Percentiles rank a stretch among this genome's conserved stretches.
phyloP scores from a whole-genome alignment of 352 stramenopile species.

The Phytophthora pistaciae region DNA sequence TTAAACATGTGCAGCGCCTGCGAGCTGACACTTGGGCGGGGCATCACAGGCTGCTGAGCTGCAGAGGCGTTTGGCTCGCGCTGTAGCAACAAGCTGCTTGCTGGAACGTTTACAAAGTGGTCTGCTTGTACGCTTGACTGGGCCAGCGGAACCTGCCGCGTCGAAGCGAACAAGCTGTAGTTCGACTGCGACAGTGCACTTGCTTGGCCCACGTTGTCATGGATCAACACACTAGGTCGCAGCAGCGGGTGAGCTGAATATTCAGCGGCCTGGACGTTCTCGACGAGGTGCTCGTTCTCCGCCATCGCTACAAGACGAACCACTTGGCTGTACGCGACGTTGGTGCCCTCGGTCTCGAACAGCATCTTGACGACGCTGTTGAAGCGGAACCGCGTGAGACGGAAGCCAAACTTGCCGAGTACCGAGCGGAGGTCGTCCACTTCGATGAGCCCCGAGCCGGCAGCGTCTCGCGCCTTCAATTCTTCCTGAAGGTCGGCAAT shows the following conservation, averaged over 20 bases:
- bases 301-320: slow-evolving; percentile 46
- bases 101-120: slow-evolving; percentile 11
- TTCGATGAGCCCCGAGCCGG: slow-evolving; percentile 39
- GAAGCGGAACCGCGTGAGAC: slow-evolving; percentile 62
- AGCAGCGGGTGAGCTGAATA: slow-evolving; percentile 22
- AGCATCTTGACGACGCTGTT: slow-evolving; percentile 66
- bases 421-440: slow-evolving; percentile 52
- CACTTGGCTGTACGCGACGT: slow-evolving; percentile 55
- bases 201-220: slow-evolving; percentile 18
- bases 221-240: slow-evolving; percentile 24
- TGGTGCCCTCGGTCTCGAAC: slow-evolving; percentile 48
- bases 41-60: slow-evolving; percentile 8
- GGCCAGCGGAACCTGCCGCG: slow-evolving; percentile 19
- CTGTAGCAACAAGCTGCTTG: slow-evolving; percentile 23
- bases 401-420: slow-evolving; percentile 48
- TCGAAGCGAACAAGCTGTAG: slow-evolving; percentile 32
- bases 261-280: slow-evolving; percentile 10
- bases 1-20: slow-evolving; percentile 37
- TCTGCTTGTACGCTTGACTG: slow-evolving; percentile 16
- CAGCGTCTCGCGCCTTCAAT: slow-evolving; percentile 39
- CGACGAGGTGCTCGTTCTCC: slow-evolving; percentile 27
- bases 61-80: neutral
- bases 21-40: slow-evolving; percentile 27
- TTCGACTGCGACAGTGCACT: slow-evolving; percentile 27
- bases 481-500: slow-evolving; percentile 41